Conservation (phyloP, 2,329 filamentous ascomycete genomes). For the Claviceps pazoutovae region DNA sequence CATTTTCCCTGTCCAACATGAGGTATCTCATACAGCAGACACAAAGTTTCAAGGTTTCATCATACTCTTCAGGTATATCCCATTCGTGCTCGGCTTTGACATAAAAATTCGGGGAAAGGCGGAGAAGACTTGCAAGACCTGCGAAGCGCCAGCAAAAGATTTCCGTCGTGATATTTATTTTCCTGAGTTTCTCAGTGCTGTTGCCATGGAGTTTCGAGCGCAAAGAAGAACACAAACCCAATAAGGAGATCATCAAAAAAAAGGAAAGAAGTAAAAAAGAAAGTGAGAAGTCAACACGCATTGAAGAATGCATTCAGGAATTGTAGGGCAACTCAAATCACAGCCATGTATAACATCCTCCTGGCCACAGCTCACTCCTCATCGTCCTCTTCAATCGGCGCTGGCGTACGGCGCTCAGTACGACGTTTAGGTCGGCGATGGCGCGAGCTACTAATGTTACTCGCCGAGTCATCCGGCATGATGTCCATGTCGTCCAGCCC, state of each 20-base stretch:
- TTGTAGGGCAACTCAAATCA: not conserved
- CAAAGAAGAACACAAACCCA: not conserved
- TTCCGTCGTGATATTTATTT: not conserved
- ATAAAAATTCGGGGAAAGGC: too few species aligned
- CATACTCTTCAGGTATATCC: not conserved
- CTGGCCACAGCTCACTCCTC: constrained; percentile 34
- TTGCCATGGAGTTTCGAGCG: not conserved
- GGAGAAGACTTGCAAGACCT: too few species aligned
- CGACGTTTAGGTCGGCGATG: constrained; percentile 53
- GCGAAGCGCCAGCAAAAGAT: not conserved
- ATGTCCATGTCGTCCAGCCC: constrained; percentile 45
- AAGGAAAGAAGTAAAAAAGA: not conserved
- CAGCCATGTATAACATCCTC: not conserved
- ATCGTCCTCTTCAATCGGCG: constrained; percentile 58
- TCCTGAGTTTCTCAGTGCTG: not conserved
- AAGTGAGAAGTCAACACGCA: not conserved
- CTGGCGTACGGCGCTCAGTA: constrained; percentile 56
- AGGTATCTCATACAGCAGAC: not conserved
- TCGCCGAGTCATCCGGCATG: constrained; percentile 66
- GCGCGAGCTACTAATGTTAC: constrained; percentile 62
- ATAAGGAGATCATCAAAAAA: not conserved
- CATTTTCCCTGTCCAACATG: not conserved
- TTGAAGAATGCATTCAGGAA: not conserved
- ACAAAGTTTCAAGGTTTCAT: not conserved
- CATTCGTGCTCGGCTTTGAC: not conserved